Base-by-base conservation (phyloP, 352 stramenopile species). In the Thalassiosira mediterranea region DNA sequence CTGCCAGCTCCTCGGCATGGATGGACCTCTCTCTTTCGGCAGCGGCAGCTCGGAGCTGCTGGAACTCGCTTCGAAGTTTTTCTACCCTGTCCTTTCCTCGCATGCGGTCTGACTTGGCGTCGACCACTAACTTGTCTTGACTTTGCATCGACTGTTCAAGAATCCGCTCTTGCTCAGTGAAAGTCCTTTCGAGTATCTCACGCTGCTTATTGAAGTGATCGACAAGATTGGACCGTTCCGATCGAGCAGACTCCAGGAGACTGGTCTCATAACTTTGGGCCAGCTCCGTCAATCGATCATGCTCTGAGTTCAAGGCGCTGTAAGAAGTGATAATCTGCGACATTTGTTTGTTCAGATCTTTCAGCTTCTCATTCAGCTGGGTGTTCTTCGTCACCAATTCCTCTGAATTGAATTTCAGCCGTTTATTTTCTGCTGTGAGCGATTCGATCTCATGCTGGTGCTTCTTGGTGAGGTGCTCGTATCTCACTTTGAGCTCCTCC, bases 291-390 rank as follows among this genome's bases (percentile, higher is more conserved):
- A 84, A 69, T 44, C 76, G 46, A 58, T 88, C 80, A 46, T 88
- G 72, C 66, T 88, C 75, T 52, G 75, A 76, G 52, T 66, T 79
- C 2, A 88, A 61, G 8, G 76, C 53, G 60, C 58, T 71, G 42
- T 88, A 69, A 26, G 70, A 82, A 54, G 65, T 83, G n/a, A 88
- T 72, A 47, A 88, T 78, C 40, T 34, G 61, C 11, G 51, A 67
- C 65, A 88, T 77, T 67, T 82, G 70, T 26, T 85, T 82, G 38
- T 63, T 75, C n/a, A 85, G 54, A 10, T 88, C 80, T 38, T 48
- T 77, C 17, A 83, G 37, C 31, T 84, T 82, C 8, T 57, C 46
- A 26, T 74, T 61, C 13, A 85, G 56, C 8, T 31, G 28, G 19
- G 32, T 13, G 53, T 83, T 81, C 37, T 88, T 85, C 67, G 73